Evolutionary conservation across 2,329 filamentous ascomycete species (phyloP).

Genomic region (Colletotrichum sp.): DNA sequence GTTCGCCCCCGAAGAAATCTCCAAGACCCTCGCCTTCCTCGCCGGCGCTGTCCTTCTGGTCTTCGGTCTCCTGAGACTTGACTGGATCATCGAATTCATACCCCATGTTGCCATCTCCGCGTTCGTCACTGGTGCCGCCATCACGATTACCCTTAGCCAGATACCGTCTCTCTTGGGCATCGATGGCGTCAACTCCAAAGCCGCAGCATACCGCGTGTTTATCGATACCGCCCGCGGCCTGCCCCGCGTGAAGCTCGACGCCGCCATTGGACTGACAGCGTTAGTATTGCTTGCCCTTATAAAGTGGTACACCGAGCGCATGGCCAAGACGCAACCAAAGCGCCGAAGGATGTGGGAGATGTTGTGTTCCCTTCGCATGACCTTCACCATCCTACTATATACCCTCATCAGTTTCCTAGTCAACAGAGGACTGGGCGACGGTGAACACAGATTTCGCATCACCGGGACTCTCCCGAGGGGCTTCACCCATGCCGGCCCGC

Average conservation of each 20-base stretch:
- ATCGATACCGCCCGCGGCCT: conserved; percentile 55
- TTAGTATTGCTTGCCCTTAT: conserved; percentile 72
- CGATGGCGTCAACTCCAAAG: conserved; percentile 53
- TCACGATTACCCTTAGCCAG: conserved; percentile 57
- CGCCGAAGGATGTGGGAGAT: conserved; percentile 74
- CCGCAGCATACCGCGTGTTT: conserved; percentile 53
- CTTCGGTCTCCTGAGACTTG: conserved; percentile 54
- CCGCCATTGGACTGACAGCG: conserved; percentile 75
- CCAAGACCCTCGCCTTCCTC: conserved; percentile 53
- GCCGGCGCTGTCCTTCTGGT: conserved; percentile 53
- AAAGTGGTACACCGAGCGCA: conserved; percentile 54
- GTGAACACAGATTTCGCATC: conserved; percentile 62
- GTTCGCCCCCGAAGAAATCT: conserved; percentile 36
- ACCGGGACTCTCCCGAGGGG: conserved; percentile 56
- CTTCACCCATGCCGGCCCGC: conserved; percentile 68
- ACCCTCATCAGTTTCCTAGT: conserved; percentile 75
- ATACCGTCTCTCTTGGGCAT: conserved; percentile 57
- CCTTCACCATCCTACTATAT: conserved; percentile 78
- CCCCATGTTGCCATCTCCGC: conserved; percentile 57
- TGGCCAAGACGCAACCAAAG: conserved; percentile 65
- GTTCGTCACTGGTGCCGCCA: conserved; percentile 59
- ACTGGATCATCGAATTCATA: conserved; percentile 61
- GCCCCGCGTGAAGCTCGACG: conserved; percentile 63
- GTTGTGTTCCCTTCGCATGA: conserved; percentile 74
- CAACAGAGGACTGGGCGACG: conserved; percentile 58